Base-by-base conservation (phyloP, 1,284 basidiomycete genomes). In the Lignosus rhinocerotis region DNA sequence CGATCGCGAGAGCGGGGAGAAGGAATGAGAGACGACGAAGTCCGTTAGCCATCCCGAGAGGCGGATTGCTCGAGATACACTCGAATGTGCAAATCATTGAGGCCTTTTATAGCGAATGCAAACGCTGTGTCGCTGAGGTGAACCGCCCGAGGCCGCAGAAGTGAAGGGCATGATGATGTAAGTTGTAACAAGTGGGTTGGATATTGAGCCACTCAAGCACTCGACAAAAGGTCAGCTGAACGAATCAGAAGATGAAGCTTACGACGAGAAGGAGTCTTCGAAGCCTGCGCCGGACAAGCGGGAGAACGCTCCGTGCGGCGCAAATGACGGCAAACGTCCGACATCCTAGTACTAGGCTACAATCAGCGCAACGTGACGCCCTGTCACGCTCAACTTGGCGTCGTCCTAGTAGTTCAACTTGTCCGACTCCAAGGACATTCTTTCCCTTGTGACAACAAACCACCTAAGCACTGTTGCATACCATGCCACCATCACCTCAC, bases 401-500 rank as follows among this genome's bases (percentile, higher is more conserved):
- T 49, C 48, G 50, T 47, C 48, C 36, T 30, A 55, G 14, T 17
- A n/a, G 52, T 50, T 39, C n/a, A 1, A 12, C 36, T 5, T 3
- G 52, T 50, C 14, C n/a, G 9, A 12, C 36, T 5, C 11, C 5
- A 14, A 14, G 12, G 1, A 39, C 42, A 53, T 42, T 21, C 1
- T n/a, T 16, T 16, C 44, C 53, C 48, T 34, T 49, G 53, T 55
- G 31, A 38, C 53, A 41, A 36, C 47, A 48, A 48, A 50, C 46
- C 53, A 48, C 53, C n/a, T 5, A 36, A 36, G 12, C 44, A 36
- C n/a, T 33, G 36, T 21, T 51, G 5, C 50, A 5, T 38, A 32
- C 52, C 39, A 72, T 66, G 65, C 67, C 63, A 46, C 69, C 68
- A 11, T 70, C 75, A 19, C 62, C 71, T 16, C 72, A 48, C 58